Conservation (phyloP, 768 basidiomycete species). For the Pholiota microspora region DNA sequence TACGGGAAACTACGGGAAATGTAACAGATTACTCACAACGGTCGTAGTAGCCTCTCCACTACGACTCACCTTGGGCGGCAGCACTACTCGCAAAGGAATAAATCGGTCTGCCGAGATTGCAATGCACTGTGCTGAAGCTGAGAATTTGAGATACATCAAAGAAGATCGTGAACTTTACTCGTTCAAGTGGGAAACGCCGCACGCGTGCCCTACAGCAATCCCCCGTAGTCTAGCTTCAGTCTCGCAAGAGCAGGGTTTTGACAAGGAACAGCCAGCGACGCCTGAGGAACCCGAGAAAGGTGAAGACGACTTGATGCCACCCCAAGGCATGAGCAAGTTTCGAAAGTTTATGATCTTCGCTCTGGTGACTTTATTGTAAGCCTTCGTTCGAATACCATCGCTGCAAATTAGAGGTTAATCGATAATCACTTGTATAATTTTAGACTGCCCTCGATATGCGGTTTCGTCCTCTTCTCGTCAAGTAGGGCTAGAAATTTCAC, state of each 20-base stretch:
- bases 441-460: conserved; percentile 13
- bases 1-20: no score
- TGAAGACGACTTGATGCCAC: conserved; percentile 24
- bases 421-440: conserved; percentile 2
- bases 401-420: no score
- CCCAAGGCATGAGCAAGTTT: conserved; percentile 12
- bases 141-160: conserved; percentile 13
- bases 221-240: not conserved
- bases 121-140: conserved; percentile 12
- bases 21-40: not conserved
- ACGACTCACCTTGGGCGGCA: not conserved
- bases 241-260: conserved; percentile 9
- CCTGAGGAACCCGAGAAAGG: conserved; percentile 18
- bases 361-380: conserved; percentile 25
- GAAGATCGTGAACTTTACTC: conserved; percentile 19
- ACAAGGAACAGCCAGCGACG: conserved; percentile 4
- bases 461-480: conserved; percentile 22
- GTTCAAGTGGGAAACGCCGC: conserved; percentile 25
- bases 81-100: not conserved
- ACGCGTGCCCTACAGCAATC: conserved; percentile 25
- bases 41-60: not conserved
- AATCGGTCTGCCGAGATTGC: conserved; percentile 6
- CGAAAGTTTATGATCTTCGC: conserved; percentile 24
- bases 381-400: not conserved
- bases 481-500: conserved; percentile 23